Base-by-base conservation (phyloP, 306 rosid genomes). In the Vicia sativa region DNA sequence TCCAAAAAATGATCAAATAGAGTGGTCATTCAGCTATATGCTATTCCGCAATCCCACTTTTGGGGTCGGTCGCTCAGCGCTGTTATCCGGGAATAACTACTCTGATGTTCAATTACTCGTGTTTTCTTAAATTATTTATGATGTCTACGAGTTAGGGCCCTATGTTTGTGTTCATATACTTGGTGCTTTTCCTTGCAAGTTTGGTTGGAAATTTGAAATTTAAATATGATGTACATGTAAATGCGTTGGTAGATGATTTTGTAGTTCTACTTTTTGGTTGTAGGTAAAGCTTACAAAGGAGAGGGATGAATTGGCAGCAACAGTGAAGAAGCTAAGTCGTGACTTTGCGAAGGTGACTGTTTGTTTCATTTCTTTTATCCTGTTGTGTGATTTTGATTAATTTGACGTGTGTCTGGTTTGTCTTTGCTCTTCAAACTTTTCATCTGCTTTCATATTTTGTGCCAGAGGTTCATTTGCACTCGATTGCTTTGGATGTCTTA, bases 331-430 rank as follows among this genome's bases (percentile, higher is more conserved):
- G 78, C 81, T 91, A 14, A 81, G 90, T 74, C 90, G 96, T 53
- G 97, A 91, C 73, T 82, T 87, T 78, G 85, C 96, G 14, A 91
- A 89, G 92, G 97, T 91, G 61, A 46, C 65, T 44, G 28, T 49
- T 41, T 53, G 21, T 55, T 52, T 61, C 11, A 15, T 72, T 72
- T 72, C 38, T 43, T 43, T 48, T 52, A 14, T 67, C 44, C 2
- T 7, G n/a, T 28, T 64, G 31, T 7, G 11, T 18, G 9, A 15
- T 56, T 65, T 23, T 38, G 23, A 15, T 56, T 56, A 37, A 35
- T 77, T 65, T 57, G 29, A 23, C 2, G 2, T 15, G 34, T 63
- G 50, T 64, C 12, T 13, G 0, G 12, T 45, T 38, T 65, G 31
- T 25, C 61, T 15, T 55, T 45, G 34, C 3, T 46, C 25, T 46